Evolutionary conservation across 441 rosid genomes (phyloP), one percentile per base, ranked within the genome.

Genomic region (Adansonia gregorii): DNA sequence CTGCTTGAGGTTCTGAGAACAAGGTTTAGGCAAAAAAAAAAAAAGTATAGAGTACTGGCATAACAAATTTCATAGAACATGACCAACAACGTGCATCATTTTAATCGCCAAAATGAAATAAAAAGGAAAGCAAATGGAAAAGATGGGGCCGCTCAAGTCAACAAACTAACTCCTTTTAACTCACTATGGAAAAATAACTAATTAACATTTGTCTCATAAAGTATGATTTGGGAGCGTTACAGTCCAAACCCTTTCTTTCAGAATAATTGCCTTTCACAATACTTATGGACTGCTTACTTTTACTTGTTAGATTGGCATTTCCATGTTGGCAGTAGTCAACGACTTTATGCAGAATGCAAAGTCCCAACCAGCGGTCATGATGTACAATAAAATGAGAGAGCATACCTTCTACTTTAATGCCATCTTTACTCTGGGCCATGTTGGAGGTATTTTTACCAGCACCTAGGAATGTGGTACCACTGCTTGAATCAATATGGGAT

Each of bases 321-420:
- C 22, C 14, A 14, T 14, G 45, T 39, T 14, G 60, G 60, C 22
- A 61, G 11, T 41, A 73, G 17, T 15, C 15, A 61, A 74, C 39
- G 17, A 22, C 41, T 14, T 22, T 43, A 14, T 24, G 22, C 58
- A 43, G 56, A 48, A n/a, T 48, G 69, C 35, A 48, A 61, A 61
- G 19, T 8, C 54, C 49, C 59, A 45, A 74, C 45, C 17, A 17
- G 31, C 4, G 11, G 55, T 46, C 46, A 61, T 46, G 8, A 43
- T 9, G 20, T 2, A 19, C 41, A 75, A 20, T 41, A 78, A 63
- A n/a, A 41, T 35, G 79, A 70, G 59, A 77, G 78, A 82, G 59
- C 79, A 76, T 79, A 95, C 98, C 98, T 90, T 94, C 95, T 78
- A 86, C 78, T 88, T 91, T 91, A 67, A 88, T 46, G 56, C 5